Evolutionary conservation across 1,139 yeast species (phyloP).

Genomic region (Fermentozyma sake): DNA sequence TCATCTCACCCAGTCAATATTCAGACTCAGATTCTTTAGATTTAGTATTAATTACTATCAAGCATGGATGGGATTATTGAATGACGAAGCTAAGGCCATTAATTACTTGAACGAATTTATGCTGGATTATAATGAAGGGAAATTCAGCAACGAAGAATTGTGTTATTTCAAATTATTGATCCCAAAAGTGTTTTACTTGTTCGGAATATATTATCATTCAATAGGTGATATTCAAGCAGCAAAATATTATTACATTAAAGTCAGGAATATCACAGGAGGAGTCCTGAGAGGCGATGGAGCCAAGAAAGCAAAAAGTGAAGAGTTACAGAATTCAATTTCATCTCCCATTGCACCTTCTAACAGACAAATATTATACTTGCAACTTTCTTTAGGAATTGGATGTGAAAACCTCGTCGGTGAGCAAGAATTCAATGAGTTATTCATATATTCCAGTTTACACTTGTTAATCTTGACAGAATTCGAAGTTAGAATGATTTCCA

Average conservation of each 20-base stretch:
- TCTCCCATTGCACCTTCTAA: background rate
- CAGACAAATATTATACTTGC: conserved; percentile 6
- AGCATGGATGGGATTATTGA: conserved; percentile 28
- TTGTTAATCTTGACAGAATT: conserved; percentile 21
- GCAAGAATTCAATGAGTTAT: conserved; percentile 21
- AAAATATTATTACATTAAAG: conserved; percentile 32
- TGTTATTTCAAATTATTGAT: conserved; percentile 26
- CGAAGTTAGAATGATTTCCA: conserved; percentile 14
- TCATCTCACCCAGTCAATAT: conserved; percentile 15
- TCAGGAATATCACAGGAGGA: conserved; percentile 17
- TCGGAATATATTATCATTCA: conserved; percentile 35
- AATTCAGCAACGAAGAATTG: conserved; percentile 30
- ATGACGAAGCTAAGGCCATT: conserved; percentile 23
- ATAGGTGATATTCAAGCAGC: conserved; percentile 32
- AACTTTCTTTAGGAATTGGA: conserved; percentile 19
- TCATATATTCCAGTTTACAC: conserved; percentile 22
- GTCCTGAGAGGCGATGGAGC: too few relatives aligned
- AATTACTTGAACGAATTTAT: conserved; percentile 29
- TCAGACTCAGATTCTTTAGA: conserved; percentile 21
- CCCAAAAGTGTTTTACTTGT: conserved; percentile 32
- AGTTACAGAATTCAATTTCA: background rate
- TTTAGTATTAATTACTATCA: conserved; percentile 28
- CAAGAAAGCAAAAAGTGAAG: too few relatives aligned
- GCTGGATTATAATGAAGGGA: conserved; percentile 23
- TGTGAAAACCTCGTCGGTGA: conserved; percentile 12